Base-by-base conservation (phyloP, 78 protist species). In the Protostelium mycophagum region DNA sequence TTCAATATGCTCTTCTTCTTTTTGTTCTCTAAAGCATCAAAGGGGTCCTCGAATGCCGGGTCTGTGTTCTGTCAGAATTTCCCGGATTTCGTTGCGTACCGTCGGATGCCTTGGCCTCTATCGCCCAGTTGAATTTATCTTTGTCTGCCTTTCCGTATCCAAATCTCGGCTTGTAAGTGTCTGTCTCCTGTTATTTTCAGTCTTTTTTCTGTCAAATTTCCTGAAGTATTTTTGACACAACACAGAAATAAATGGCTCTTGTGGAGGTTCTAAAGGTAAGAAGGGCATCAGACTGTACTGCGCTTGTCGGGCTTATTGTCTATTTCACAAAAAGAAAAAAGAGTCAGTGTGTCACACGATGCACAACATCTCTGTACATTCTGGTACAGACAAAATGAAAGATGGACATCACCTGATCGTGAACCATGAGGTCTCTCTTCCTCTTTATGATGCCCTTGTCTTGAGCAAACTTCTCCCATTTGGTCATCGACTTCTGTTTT, bases 401-500 rank as follows among this genome's bases (percentile, higher is more conserved):
- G 73, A 16, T 25, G 73, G 16, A 25, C 73, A 25, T 51, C 73
- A 51, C 73, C 73, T 51, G 31, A 51, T 51, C 73, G 73, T 25
- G 16, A 25, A 51, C 73, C 16, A 25, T 51, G 31, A 16, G 16
- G 16, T 51, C 85, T 84, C 51, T 90, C 37, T 29, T 85, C 36
- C 38, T 84, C 91, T 92, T 92, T 86, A 88, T 88, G 86, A 92
- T 92, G 38, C 91, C 94, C 87, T 92, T 92, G 37, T 89, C 28
- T n/a, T 83, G 63, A 28, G 94, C 94, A 89, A 92, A 92, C 86
- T 91, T 91, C 63, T 92, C 94, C 94, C 94, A 92, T 89, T 90
- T 92, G 25, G 94, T 92, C 37, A 88, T 84, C 63, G 85, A 88
- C 89, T 92, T 88, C 25, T 38, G 28, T 29, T 31, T 1, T 88